These are phyloP conservation scores for Hymenoscyphus scutula DNA, from an alignment of 2,329 filamentous ascomycete genomes.

Conservation along the genomic window DNA sequence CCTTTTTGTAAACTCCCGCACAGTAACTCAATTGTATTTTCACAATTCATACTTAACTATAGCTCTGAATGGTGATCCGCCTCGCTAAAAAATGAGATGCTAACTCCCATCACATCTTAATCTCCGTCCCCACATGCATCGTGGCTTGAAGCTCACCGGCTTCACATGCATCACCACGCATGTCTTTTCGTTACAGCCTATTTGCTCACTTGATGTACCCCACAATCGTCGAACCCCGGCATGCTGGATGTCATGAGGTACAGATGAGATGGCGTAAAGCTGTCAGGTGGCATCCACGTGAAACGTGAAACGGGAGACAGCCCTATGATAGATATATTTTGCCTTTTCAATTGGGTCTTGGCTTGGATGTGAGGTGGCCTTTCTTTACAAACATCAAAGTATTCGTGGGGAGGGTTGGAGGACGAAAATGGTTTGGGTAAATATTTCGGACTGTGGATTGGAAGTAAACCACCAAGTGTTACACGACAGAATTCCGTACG, in stretches of 20 bases:
- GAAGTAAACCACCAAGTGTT: background rate
- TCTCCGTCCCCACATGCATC: background rate
- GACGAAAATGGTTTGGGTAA: background rate
- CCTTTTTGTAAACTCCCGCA: background rate
- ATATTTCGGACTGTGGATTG: background rate
- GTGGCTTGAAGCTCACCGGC: background rate
- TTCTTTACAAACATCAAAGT: background rate
- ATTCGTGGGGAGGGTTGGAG: background rate
- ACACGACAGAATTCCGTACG: background rate
- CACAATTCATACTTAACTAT: background rate
- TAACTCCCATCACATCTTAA: background rate
- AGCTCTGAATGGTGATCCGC: background rate
- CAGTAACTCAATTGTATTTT: background rate
- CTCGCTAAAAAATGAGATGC: background rate
- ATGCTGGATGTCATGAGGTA: background rate
- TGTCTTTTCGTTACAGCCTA: background rate
- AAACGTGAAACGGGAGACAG: background rate
- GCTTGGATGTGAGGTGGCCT: background rate
- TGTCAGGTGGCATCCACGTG: slow-evolving; percentile 1
- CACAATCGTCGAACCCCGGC: background rate
- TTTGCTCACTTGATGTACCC: background rate
- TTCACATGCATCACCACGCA: slow-evolving; percentile 1
- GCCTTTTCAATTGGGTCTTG: background rate
- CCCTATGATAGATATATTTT: background rate
- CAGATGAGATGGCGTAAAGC: background rate